Conservation (phyloP, 202 grass and related monocot species). For the Brachypodium distachyon region DNA sequence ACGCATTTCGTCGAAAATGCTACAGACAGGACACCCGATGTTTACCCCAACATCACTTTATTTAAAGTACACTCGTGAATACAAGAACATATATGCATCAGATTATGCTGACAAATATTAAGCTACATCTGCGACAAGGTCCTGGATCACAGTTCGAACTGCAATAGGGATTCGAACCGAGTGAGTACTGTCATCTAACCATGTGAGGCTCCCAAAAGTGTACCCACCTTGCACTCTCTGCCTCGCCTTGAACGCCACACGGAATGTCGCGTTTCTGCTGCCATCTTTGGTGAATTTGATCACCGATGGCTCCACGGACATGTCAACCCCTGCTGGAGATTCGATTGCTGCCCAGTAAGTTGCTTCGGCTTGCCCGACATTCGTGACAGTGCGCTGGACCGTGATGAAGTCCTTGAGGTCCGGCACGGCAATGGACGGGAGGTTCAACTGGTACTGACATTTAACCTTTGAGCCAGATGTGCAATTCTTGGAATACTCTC, state of each 20-base stretch:
- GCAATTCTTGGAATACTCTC: constrained; percentile 38
- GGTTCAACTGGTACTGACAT: too few species aligned
- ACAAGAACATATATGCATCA: too few species aligned
- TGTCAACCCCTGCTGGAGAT: constrained; percentile 9
- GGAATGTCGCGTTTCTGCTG: constrained; percentile 1
- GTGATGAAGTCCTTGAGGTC: constrained; percentile 22
- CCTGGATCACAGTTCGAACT: constrained; percentile 26
- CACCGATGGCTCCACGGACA: constrained; percentile 13
- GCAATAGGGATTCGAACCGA: constrained; percentile 34
- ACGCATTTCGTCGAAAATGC: too few species aligned
- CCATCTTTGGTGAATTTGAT: neutral
- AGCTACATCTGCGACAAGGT: constrained; percentile 22
- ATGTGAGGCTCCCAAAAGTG: constrained; percentile 57
- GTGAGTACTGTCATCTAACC: constrained; percentile 14
- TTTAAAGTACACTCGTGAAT: too few species aligned
- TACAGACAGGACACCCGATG: too few species aligned
- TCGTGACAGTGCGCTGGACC: constrained; percentile 20
- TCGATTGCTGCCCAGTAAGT: constrained; percentile 9
- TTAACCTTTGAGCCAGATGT: neutral
- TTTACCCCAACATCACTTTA: too few species aligned
- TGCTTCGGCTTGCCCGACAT: neutral
- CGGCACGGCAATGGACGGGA: constrained; percentile 23
- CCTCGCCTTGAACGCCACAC: constrained; percentile 4
- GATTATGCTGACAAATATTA: too few species aligned
- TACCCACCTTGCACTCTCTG: constrained; percentile 36